A percentile compares a stretch with the other conserved stretches of the same genome.
Conservation (phyloP, 805 yeast genomes). For the Yamadazyma nakazawae region DNA sequence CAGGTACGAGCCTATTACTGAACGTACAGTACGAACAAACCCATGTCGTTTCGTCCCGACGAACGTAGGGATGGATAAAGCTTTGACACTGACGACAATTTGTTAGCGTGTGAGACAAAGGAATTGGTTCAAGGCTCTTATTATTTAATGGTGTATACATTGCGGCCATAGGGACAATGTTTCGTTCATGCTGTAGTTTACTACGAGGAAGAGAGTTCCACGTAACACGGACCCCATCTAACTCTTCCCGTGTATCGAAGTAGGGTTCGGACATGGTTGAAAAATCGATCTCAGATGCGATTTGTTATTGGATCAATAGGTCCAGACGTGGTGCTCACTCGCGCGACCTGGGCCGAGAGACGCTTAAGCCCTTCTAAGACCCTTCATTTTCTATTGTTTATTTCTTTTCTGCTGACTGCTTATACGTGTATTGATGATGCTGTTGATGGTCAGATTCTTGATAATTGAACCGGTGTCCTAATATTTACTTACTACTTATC, state of each 20-base stretch:
- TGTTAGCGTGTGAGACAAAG: constrained; percentile 41
- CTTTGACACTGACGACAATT: constrained; percentile 62
- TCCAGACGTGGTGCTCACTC: neutral
- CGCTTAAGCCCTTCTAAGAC: neutral
- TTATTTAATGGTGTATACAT: constrained; percentile 90
- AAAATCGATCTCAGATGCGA: neutral
- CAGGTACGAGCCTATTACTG: constrained; percentile 59
- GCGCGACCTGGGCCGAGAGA: neutral
- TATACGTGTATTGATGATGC: too few relatives aligned
- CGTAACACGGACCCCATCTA: constrained; percentile 44
- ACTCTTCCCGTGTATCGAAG: constrained; percentile 44
- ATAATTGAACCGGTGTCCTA: neutral
- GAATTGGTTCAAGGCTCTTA: constrained; percentile 66
- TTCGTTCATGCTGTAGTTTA: constrained; percentile 82
- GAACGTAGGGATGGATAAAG: constrained; percentile 83
- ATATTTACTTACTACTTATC: neutral
- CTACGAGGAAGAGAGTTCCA: constrained; percentile 83
- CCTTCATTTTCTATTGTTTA: neutral
- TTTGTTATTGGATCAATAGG: neutral
- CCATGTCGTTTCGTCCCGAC: constrained; percentile 72
- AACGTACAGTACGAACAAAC: constrained; percentile 77
- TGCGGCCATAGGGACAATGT: constrained; percentile 92
- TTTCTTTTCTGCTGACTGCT: neutral
- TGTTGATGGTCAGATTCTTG: too few relatives aligned
- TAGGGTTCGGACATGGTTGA: constrained; percentile 9